Conservation (phyloP, 768 basidiomycete genomes). For the Boletales sp. region DNA sequence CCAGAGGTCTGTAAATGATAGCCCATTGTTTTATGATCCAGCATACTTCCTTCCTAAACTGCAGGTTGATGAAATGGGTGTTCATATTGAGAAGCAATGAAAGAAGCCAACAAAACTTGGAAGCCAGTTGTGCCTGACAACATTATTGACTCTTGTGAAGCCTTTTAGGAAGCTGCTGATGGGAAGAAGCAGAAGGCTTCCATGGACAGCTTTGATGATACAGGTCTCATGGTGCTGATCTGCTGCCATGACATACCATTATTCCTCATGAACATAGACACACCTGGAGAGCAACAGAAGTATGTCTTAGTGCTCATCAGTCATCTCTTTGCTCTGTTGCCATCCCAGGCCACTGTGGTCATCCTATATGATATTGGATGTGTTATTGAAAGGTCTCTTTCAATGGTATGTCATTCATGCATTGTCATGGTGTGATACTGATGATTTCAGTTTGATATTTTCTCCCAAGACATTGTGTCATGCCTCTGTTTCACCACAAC, state of each 20-base stretch:
- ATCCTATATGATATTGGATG: conserved; percentile 35
- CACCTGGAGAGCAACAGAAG: conserved; percentile 19
- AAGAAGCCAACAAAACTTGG: conserved; percentile 8
- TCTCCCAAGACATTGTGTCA: neutral
- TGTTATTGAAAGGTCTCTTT: conserved; percentile 21
- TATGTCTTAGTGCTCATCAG: conserved; percentile 34
- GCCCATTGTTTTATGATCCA: conserved; percentile 30
- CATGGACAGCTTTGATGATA: conserved; percentile 30
- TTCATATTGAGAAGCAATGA: conserved; percentile 18
- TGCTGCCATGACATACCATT: conserved; percentile 35
- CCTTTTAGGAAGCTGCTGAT: conserved; percentile 8
- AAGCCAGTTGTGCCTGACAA: conserved; percentile 27
- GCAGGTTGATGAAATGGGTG: conserved; percentile 32
- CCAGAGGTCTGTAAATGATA: conserved; percentile 24
- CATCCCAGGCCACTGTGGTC: conserved; percentile 26
- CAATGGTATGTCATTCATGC: conserved; percentile 20
- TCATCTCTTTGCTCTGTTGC: conserved; percentile 28
- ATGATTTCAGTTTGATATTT: neutral
- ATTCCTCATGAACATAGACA: conserved; percentile 30
- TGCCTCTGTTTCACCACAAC: conserved; percentile 23
- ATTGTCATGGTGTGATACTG: neutral
- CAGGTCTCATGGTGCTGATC: conserved; percentile 36
- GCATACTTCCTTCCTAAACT: conserved; percentile 32
- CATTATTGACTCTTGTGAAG: conserved; percentile 39
- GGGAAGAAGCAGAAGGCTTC: conserved; percentile 8